These are phyloP conservation scores for Catunica adiposa DNA, from an alignment of 2,329 filamentous ascomycete species.

Conservation along the genomic window DNA sequence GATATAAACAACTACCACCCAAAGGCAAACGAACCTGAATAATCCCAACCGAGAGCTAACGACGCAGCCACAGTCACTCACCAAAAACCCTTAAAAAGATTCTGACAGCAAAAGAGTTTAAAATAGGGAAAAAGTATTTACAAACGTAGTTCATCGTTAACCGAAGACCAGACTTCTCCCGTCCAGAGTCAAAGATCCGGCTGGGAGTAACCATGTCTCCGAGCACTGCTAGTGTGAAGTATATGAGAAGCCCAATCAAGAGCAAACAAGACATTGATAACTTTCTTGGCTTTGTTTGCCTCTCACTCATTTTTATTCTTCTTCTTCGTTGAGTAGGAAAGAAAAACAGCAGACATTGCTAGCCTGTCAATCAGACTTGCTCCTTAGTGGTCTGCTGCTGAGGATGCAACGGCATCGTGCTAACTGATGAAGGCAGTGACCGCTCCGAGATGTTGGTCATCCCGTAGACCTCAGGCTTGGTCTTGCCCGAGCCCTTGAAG, in stretches of 20 bases:
- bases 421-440: conserved; percentile 9
- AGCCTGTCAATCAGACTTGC: not conserved
- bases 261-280: not conserved
- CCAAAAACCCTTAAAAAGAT: not conserved
- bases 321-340: not conserved
- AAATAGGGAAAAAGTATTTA: not conserved
- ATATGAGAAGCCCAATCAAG: not conserved
- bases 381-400: conserved; percentile 8
- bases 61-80: not conserved
- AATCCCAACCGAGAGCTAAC: not conserved
- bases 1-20: not conserved
- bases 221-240: not conserved
- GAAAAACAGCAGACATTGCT: not conserved
- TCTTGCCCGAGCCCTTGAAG: conserved; percentile 6
- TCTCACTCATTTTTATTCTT: not conserved
- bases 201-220: not conserved
- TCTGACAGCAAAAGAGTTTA: not conserved
- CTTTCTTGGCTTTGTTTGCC: not conserved
- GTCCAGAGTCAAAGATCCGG: not conserved
- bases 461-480: conserved; percentile 14
- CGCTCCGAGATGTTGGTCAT: conserved; percentile 14
- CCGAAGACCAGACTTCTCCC: not conserved
- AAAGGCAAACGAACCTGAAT: not conserved
- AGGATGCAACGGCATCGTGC: conserved; percentile 13
- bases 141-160: not conserved